phyloP scores from a whole-genome alignment of 495 filamentous ascomycete species.

The Polyplosphaeria fusca region DNA sequence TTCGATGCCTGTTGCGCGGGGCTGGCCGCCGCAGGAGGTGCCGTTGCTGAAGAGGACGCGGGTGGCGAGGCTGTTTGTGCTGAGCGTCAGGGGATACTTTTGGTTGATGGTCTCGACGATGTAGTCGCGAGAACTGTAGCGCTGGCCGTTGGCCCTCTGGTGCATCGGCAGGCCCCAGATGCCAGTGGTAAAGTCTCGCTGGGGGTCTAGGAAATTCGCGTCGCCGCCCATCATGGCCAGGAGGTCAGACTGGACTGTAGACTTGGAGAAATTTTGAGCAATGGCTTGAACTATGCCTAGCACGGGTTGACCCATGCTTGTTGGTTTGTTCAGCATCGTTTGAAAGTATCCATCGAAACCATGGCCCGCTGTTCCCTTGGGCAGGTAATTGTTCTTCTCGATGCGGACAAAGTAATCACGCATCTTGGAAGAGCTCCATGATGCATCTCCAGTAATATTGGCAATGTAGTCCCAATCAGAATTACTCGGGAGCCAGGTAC shows the following conservation, averaged over 20 bases:
- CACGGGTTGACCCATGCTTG: slow-evolving; percentile 37
- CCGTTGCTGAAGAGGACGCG: slow-evolving; percentile 54
- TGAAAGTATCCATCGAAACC: slow-evolving; percentile 59
- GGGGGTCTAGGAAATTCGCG: slow-evolving; percentile 41
- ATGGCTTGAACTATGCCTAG: slow-evolving; percentile 35
- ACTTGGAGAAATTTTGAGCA: slow-evolving; percentile 17
- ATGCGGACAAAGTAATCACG: slow-evolving; percentile 48
- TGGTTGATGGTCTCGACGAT: slow-evolving; percentile 52
- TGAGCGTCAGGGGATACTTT: slow-evolving; percentile 53
- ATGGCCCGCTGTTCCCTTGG: slow-evolving; percentile 47
- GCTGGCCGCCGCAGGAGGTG: slow-evolving; percentile 39
- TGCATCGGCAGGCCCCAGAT: slow-evolving; percentile 57
- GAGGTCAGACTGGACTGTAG: slow-evolving; percentile 8
- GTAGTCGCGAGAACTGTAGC: slow-evolving; percentile 55
- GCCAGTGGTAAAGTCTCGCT: slow-evolving; percentile 44
- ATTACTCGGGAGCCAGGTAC: slow-evolving; percentile 43
- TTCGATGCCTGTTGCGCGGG: slow-evolving; percentile 59
- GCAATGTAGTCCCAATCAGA: slow-evolving; percentile 49
- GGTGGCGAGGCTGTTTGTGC: slow-evolving; percentile 59
- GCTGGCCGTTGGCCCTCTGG: slow-evolving; percentile 45
- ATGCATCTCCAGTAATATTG: slow-evolving; percentile 48
- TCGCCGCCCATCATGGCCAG: slow-evolving; percentile 34
- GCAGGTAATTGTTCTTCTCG: slow-evolving; percentile 55
- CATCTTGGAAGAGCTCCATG: slow-evolving; percentile 50
- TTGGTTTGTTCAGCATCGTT: slow-evolving; percentile 38